A percentile compares a stretch with the other conserved stretches of the same genome.
Evolutionary conservation across 2,329 filamentous ascomycete genomes (phyloP).

Genomic region (Cercospora sojina): DNA sequence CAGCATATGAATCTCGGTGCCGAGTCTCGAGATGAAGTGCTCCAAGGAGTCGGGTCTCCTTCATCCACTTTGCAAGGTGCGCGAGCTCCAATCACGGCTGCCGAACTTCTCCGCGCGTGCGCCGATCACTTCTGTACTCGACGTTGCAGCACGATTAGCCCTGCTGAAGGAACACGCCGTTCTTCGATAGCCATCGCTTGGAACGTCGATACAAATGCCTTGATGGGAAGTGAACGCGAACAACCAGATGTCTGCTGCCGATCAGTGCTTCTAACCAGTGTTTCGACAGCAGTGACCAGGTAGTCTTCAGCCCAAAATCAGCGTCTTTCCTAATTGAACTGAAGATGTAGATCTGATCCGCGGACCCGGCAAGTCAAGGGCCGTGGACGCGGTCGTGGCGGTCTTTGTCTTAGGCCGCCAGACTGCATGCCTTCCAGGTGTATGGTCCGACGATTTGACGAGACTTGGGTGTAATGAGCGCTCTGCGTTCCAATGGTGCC

Average conservation of each 20-base stretch:
- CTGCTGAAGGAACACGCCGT: not conserved
- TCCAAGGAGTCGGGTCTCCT: conserved; percentile 5
- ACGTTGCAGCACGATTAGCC: conserved; percentile 3
- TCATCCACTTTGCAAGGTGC: conserved; percentile 11
- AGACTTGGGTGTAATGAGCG: not conserved
- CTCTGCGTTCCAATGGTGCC: not conserved
- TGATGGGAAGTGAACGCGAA: not conserved
- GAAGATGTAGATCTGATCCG: not conserved
- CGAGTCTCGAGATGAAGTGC: conserved; percentile 4
- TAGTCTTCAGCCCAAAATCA: not conserved
- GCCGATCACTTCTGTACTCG: conserved; percentile 9
- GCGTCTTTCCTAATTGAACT: not conserved
- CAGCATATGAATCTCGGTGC: conserved; percentile 8
- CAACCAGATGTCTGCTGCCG: not conserved
- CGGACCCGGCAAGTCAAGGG: not conserved
- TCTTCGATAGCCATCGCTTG: conserved; percentile 1
- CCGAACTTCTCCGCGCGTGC: not conserved
- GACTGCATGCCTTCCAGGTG: not conserved
- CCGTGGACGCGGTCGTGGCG: not conserved
- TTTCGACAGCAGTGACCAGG: not conserved
- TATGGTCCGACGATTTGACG: not conserved
- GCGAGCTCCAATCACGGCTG: conserved; percentile 2
- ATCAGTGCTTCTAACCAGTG: not conserved
- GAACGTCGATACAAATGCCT: not conserved
- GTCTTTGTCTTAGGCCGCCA: not conserved